Evolutionary conservation across 305 asterid genomes (phyloP), one percentile per base, ranked within the genome.

Genomic region (Rubia balearica): DNA sequence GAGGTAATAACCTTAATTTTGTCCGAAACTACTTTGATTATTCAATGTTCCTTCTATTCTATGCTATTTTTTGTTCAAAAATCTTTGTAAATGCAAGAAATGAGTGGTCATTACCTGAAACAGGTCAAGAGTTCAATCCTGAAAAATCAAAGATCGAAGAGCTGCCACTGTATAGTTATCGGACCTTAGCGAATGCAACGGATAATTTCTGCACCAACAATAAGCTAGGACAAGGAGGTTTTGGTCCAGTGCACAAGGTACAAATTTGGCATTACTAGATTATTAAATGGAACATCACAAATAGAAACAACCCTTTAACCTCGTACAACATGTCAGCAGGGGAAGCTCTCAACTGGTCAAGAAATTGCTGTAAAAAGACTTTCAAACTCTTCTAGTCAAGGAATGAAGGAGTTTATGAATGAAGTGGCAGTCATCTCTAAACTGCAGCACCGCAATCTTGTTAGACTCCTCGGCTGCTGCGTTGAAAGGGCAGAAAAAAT

Each of bases 191-290:
- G 6, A n/a, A 53, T 17, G 59, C 59, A 17, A 53, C 59, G 6
- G 24, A 53, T 6, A 53, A 53, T 53, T 53, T 53, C 24, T 24
- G n/a, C n/a, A 24, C 11, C 24, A 7, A n/a, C 11, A 53, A 53
- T 53, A 53, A 53, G 59, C 59, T 53, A 53, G 59, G 59, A 11
- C 59, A 53, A n/a, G 59, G 59, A 53, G 59, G 59, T 53, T 53
- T 53, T 53, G 59, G 59, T n/a, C 59, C 59, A 53, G 59, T 53
- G 7, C n/a, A 53, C 59, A 53, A 53, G 59, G 59, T 53, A 53
- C 24, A 17, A n/a, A 53, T 53, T 6, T 53, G n/a, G n/a, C 22
- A 53, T 1, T 53, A n/a, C n/a, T n/a, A n/a, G 19, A 0, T 11
- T 46, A 9, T 6, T 14, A 46, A 1, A 12, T 46, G 2, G 17